Evolutionary conservation across 1,139 yeast species (phyloP).

Genomic region (Scheffersomyces parashehatae): DNA sequence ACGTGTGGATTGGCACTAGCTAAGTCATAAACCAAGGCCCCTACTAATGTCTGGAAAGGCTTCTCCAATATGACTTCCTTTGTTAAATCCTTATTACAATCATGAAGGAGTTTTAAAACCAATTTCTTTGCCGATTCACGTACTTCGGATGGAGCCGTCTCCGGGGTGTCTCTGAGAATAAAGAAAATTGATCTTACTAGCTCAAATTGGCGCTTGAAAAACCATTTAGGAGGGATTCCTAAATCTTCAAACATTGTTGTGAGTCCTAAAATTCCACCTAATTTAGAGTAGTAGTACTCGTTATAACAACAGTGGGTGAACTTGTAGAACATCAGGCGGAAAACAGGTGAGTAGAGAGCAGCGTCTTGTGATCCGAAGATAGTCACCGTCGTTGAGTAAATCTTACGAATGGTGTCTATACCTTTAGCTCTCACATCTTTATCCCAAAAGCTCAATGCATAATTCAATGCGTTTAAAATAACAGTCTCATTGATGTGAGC

Average conservation of each 20-base stretch:
- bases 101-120: slow-evolving; percentile 61
- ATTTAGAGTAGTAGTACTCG: slow-evolving; percentile 78
- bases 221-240: slow-evolving; percentile 69
- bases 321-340: slow-evolving; percentile 74
- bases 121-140: slow-evolving; percentile 69
- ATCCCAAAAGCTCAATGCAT: slow-evolving; percentile 79
- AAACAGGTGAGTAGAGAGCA: slow-evolving; percentile 70
- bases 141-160: slow-evolving; percentile 82
- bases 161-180: slow-evolving; percentile 87
- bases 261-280: slow-evolving; percentile 88
- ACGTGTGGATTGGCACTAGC: slow-evolving; percentile 86
- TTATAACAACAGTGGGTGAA: slow-evolving; percentile 91
- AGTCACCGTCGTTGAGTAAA: slow-evolving; percentile 61
- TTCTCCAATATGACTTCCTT: slow-evolving; percentile 64
- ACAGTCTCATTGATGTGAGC: slow-evolving; percentile 70
- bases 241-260: slow-evolving; percentile 70
- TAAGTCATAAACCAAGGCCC: slow-evolving; percentile 86
- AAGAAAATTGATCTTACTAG: slow-evolving; percentile 84
- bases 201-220: slow-evolving; percentile 78
- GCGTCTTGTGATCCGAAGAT: slow-evolving; percentile 69
- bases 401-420: slow-evolving; percentile 59
- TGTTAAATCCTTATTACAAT: slow-evolving; percentile 61
- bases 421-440: slow-evolving; percentile 72
- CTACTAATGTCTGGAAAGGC: slow-evolving; percentile 81
- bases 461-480: slow-evolving; percentile 71